phyloP scores from a whole-genome alignment of 805 yeast species.

The Starmerella apicola region DNA sequence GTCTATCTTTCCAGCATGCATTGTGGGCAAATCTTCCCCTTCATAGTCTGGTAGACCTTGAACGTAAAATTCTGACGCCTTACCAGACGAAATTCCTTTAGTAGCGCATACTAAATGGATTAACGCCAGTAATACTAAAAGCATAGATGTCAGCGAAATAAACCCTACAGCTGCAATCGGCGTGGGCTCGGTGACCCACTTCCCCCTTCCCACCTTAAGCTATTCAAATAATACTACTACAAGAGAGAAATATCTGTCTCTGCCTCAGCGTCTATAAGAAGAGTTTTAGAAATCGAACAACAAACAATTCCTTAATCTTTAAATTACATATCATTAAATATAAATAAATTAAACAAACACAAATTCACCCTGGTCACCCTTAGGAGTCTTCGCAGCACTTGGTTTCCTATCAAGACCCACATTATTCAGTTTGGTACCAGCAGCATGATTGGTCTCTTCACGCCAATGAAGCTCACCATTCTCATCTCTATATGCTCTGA shows the following conservation, averaged over 20 bases:
- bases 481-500: slow-evolving; percentile 26
- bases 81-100: slow-evolving; percentile 4
- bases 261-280: no score
- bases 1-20: slow-evolving; percentile 51
- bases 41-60: slow-evolving; percentile 26
- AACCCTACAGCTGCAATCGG: no score
- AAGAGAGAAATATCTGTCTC: no score
- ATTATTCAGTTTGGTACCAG: slow-evolving; percentile 3
- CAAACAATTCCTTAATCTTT: not conserved
- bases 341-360: slow-evolving; percentile 24
- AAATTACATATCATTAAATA: not conserved
- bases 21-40: slow-evolving; percentile 27
- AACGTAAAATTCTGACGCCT: slow-evolving; percentile 22
- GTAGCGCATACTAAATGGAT: slow-evolving; percentile 1
- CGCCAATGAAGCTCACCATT: slow-evolving; percentile 28
- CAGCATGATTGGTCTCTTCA: slow-evolving; percentile 8
- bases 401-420: slow-evolving; percentile 24
- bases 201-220: no score
- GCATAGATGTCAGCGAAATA: no score
- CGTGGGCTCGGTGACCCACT: no score
- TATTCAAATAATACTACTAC: no score
- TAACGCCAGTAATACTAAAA: not conserved
- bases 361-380: slow-evolving; percentile 24
- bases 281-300: no score
- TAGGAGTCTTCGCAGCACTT: slow-evolving; percentile 24